Base-by-base conservation (phyloP, 176 grass and related monocot species). In the Microstegium vimineum region DNA sequence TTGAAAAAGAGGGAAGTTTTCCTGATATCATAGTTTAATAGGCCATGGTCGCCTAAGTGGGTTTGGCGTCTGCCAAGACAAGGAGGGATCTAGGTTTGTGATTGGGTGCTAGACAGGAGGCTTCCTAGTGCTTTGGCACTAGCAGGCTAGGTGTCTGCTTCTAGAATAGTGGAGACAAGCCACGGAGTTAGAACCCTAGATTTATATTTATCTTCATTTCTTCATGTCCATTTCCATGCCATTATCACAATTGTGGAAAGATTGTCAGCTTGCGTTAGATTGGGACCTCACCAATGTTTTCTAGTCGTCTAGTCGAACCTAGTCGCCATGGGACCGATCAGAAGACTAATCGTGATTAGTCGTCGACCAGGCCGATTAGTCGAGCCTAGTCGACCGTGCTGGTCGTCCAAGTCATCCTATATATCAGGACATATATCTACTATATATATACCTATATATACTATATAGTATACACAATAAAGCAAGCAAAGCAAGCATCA, bases 161-260 rank as follows among this genome's bases (percentile, higher is more conserved):
- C 16, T 35, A 7, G 75, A 77, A 51, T 6, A 6, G 4, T 31
- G 51, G 32, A 0, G 10, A 72, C 18, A 72, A 77, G 6, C 33
- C 22, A 71, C n/a, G 64, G 0, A 22, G 34, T 42, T 52, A 57
- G 80, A 78, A 73, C 71, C 40, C 42, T 26, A 3, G 32, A 35
- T 61, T 36, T 82, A 52, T 5, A 70, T 76, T 87, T 86, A 17
- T 46, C 5, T 82, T 54, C 32, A 20, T 33, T n/a, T n/a, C n/a
- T n/a, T n/a, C n/a, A n/a, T n/a, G n/a, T 79, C 1, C 42, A 35
- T 28, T 5, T 31, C 57, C 33, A 65, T 15, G 25, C 42, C 13
- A 80, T 71, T 73, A 20, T 65, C 37, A 32, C 40, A 40, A 28
- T 11, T 41, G 32, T 35, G 76, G 13, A 71, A 25, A 33, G 36